Base-by-base conservation (phyloP, 352 stramenopile species). In the Pythium rhizo-oryzae region DNA sequence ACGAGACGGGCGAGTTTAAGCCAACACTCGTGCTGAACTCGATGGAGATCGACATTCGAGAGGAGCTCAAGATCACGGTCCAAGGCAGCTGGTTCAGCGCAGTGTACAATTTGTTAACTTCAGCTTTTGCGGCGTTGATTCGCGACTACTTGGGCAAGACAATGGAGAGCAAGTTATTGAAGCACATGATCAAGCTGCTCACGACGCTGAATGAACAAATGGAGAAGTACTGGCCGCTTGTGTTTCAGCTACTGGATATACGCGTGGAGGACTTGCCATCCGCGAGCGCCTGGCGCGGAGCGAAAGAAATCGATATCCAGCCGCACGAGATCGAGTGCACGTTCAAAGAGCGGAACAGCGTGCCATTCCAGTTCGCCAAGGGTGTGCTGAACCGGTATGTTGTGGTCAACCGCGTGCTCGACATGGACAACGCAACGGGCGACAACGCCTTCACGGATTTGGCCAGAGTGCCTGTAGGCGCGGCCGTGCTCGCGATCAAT, bases 81-180 rank as follows among this genome's bases (percentile, higher is more conserved):
- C 84, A 96, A 67, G 85, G 85, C 11, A 94, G 85, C 47, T 96
- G 87, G 87, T 96, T 96, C 70, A 94, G 85, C 54, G 79, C 84
- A 9, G 73, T 96, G 8, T 96, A 96, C 74, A 96, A 96, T 43
- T 53, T 94, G 68, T 69, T 96, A 5, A 87, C 87, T 6, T 82
- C 82, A 8, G 75, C 89, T 39, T 96, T 96, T 64, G 85, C 83
- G 0, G 74, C 84, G 39, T 65, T 93, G 28, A 94, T 96, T 61
- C 85, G 86, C 25, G 87, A 96, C 37, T 96, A 96, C 65, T 50
- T 96, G 60, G 79, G 85, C 16, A 92, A 92, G 66, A 96, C 85
- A 2, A 91, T 96, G 78, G 87, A 94, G 72, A 87, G 71, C 33
- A 96, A 92, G 51, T 47, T 96, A 35, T 71, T 96, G 5, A 81